Evolutionary conservation across 2,329 filamentous ascomycete species (phyloP), one percentile per base, ranked within the genome.

Genomic region (Colletotrichum sp.): DNA sequence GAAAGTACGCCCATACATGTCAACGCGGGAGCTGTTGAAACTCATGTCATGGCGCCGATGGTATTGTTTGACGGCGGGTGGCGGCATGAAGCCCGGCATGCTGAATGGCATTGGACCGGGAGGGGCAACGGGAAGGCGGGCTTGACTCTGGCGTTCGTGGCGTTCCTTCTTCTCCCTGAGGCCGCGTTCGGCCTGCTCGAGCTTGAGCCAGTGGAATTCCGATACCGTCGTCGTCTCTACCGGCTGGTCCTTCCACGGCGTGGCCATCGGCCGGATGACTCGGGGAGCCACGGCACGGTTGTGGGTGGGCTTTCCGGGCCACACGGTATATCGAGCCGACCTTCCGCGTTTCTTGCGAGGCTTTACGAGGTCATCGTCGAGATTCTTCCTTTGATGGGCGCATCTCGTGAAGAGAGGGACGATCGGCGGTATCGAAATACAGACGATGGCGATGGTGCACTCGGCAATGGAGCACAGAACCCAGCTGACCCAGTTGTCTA

Each of bases 391-490:
- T 13, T n/a, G 44, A 13, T 61, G 65, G n/a, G 71, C 61, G 7
- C 65, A 69, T 19, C 36, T 59, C 25, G 70, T 57, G 57, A 81
- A 76, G 7, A 82, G 74, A 3, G 81, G 81, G 8, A 81, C 75
- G 36, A 84, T 78, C 11, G 80, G 80, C 5, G 83, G 82, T n/a
- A 84, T 75, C 8, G 82, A 84, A 12, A 82, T 82, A 75, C 82
- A 83, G 36, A 83, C 78, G 73, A 84, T 84, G 63, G 80, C 82
- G 15, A 84, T 77, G 32, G 80, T 81, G 65, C 80, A 80, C 73
- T 84, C 83, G 34, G 82, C 79, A 34, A 83, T 78, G 8, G 82
- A 81, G 81, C 82, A 83, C 72, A 82, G 78, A 60, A 83, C 77
- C 61, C 80, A 80, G 0, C 77, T 76, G 22, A 80, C 80, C 34